Evolutionary conservation across 345 rosid genomes (phyloP).

Genomic region (Microthlaspi erraticum): DNA sequence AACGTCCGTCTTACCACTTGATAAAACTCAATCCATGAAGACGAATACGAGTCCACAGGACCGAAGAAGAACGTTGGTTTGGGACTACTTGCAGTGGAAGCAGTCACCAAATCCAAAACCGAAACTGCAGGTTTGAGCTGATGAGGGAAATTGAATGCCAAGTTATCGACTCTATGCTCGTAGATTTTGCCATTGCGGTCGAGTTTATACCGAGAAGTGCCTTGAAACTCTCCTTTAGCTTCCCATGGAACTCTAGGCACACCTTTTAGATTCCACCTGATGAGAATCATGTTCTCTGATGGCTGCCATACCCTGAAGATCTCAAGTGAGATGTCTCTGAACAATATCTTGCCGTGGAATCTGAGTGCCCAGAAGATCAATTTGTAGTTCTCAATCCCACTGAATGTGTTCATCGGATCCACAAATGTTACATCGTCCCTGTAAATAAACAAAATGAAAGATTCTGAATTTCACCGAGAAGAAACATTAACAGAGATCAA

Average conservation of each 20-base stretch:
- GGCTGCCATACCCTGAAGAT: conserved; percentile 94
- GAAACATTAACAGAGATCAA: conserved; percentile 31
- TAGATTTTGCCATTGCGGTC: conserved; percentile 89
- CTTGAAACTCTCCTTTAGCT: conserved; percentile 89
- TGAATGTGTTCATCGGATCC: conserved; percentile 83
- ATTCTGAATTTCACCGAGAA: background rate
- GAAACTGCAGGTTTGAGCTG: conserved; percentile 74
- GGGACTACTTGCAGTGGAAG: conserved; percentile 80
- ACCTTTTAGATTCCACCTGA: conserved; percentile 92
- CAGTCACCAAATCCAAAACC: conserved; percentile 79
- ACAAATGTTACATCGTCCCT: conserved; percentile 90
- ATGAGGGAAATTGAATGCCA: conserved; percentile 92
- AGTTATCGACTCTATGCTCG: conserved; percentile 90
- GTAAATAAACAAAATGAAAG: conserved; percentile 20
- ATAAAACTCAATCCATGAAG: conserved; percentile 79
- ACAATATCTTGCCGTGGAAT: conserved; percentile 85
- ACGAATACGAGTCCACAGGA: conserved; percentile 57
- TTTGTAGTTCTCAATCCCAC: conserved; percentile 86
- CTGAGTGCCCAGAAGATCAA: conserved; percentile 92
- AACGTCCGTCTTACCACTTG: conserved; percentile 70
- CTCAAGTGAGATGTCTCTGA: conserved; percentile 84
- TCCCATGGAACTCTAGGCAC: conserved; percentile 97
- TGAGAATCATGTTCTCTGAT: conserved; percentile 86
- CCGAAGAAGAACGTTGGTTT: conserved; percentile 79
- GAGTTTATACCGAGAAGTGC: conserved; percentile 86